Conservation (phyloP, 257 asterid genomes). For the Echium plantagineum region DNA sequence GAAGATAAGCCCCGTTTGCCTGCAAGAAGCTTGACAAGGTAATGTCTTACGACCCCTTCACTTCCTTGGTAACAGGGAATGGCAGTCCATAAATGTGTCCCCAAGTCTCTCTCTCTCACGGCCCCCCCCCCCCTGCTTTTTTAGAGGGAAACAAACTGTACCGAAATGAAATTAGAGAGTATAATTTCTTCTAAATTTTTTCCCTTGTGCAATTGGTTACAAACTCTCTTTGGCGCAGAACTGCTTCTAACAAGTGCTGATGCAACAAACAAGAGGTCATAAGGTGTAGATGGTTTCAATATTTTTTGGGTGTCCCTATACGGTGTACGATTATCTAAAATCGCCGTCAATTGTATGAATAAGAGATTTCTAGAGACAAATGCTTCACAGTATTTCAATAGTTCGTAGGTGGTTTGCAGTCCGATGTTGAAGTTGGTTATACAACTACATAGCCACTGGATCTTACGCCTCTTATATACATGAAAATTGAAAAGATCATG, state of each 20-base stretch:
- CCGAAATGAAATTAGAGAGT: not conserved
- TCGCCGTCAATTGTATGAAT: not conserved
- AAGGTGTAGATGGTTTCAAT: not conserved
- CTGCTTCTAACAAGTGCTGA: conserved; percentile 31
- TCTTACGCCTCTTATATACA: not conserved
- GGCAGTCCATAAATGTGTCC: no score
- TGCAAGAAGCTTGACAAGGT: conserved; percentile 33
- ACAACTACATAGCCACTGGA: not conserved
- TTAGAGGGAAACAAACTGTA: not conserved
- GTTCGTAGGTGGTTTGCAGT: not conserved
- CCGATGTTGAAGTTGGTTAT: not conserved
- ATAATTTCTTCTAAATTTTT: not conserved
- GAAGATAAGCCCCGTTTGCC: conserved; percentile 22
- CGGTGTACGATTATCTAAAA: not conserved
- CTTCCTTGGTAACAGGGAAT: not conserved
- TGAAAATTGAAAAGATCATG: not conserved
- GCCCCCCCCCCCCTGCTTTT: no score
- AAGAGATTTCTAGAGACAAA: not conserved
- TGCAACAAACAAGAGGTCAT: not conserved
- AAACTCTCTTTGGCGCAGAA: conserved; percentile 23
- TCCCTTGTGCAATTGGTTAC: not conserved
- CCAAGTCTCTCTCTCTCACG: no score
- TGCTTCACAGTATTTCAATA: not conserved
- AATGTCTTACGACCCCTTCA: conserved; percentile 1
- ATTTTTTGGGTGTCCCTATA: no score